These are phyloP conservation scores for Phytophthora pistaciae DNA, from an alignment of 352 stramenopile genomes.

Conservation along the genomic window DNA sequence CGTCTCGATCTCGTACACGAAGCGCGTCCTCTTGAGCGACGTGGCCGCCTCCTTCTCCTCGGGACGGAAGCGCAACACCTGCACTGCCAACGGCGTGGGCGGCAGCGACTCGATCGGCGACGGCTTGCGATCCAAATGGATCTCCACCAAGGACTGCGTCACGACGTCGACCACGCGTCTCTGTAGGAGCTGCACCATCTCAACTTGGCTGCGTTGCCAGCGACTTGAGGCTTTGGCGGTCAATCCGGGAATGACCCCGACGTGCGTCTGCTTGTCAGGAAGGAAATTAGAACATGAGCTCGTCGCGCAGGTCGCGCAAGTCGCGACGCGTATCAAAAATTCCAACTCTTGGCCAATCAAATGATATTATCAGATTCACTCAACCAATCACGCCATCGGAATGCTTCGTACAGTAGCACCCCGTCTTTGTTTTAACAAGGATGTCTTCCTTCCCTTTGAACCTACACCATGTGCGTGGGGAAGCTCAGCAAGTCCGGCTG, in stretches of 20 bases:
- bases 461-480: conserved; percentile 41
- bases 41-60: conserved; percentile 58
- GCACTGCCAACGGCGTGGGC: conserved; percentile 50
- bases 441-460: not conserved
- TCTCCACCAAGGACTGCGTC: conserved; percentile 30
- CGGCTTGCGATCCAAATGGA: conserved; percentile 30
- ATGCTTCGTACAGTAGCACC: conserved; percentile 9
- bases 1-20: conserved; percentile 83
- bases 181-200: conserved; percentile 32
- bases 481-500: conserved; percentile 77
- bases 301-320: not conserved
- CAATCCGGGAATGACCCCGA: conserved; percentile 25
- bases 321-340: conserved; percentile 12
- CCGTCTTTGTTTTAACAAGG: conserved; percentile 21
- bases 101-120: conserved; percentile 7
- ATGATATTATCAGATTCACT: conserved; percentile 18
- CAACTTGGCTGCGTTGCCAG: not conserved
- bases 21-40: conserved; percentile 68
- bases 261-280: conserved; percentile 12
- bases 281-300: conserved; percentile 17
- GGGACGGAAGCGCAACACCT: conserved; percentile 63
- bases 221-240: conserved; percentile 15
- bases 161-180: conserved; percentile 13
- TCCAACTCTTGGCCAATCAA: conserved; percentile 10
- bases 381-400: conserved; percentile 24